Percentiles rank a stretch among this genome's conserved stretches.
Conservation (phyloP, 371 early-diverging fungal species). For the Funneliformis caledonium region DNA sequence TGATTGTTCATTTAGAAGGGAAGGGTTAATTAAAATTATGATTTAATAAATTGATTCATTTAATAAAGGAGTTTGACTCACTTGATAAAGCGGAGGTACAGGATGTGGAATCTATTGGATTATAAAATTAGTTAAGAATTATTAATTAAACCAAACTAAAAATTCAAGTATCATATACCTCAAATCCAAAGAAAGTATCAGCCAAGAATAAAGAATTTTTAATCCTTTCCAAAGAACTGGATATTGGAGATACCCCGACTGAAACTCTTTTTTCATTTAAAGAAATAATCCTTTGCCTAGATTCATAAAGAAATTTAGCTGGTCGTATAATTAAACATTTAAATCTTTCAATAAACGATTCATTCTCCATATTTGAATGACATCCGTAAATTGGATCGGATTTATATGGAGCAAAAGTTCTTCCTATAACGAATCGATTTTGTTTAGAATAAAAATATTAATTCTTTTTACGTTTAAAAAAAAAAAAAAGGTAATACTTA, state of each 20-base stretch:
- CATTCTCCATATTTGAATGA: slow-evolving; percentile 23
- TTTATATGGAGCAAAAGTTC: slow-evolving; percentile 11
- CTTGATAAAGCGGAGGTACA: slow-evolving; percentile 21
- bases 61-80: neutral
- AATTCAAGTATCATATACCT: neutral
- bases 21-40: neutral
- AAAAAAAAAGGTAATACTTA: neutral
- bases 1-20: neutral
- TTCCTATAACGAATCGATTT: neutral
- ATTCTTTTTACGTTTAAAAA: neutral
- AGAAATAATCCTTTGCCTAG: neutral
- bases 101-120: slow-evolving; percentile 3
- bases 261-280: slow-evolving; percentile 21
- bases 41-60: neutral
- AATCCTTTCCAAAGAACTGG: slow-evolving; percentile 10
- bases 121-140: neutral
- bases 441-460: neutral
- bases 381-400: slow-evolving; percentile 33
- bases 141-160: neutral
- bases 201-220: slow-evolving; percentile 29
- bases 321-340: slow-evolving; percentile 21
- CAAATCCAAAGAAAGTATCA: slow-evolving; percentile 39
- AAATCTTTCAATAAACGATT: slow-evolving; percentile 30
- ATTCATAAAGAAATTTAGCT: neutral
- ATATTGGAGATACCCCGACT: neutral